Evolutionary conservation across 176 grass and related monocot species (phyloP).

Genomic region (Rhipidocladum racemiflorum): DNA sequence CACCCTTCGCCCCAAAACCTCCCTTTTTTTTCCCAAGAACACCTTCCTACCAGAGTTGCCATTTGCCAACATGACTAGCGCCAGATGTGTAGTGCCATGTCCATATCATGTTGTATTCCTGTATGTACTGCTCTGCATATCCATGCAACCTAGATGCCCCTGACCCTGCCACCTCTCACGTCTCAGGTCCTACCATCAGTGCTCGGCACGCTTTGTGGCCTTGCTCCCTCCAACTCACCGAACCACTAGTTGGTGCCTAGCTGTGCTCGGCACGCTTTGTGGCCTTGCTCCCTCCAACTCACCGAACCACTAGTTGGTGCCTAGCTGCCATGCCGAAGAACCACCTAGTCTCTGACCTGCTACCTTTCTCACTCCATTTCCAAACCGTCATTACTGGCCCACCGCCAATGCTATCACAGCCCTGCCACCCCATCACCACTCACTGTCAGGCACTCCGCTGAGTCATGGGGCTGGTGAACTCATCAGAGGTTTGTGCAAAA

Average conservation of each 20-base stretch:
- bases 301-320: too few species aligned
- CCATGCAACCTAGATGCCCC: background rate
- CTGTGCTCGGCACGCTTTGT: background rate
- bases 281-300: background rate
- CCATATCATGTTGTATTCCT: background rate
- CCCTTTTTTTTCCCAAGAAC: conserved; percentile 12
- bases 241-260: too few species aligned
- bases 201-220: too few species aligned
- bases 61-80: background rate
- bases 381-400: background rate
- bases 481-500: background rate
- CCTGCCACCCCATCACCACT: background rate
- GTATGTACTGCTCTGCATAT: background rate
- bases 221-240: too few species aligned
- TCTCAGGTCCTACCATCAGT: background rate
- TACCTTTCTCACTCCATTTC: background rate
- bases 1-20: background rate
- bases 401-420: background rate
- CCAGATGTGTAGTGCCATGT: background rate
- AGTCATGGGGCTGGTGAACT: background rate
- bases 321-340: background rate
- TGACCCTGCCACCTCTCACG: background rate
- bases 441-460: background rate
- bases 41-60: background rate
- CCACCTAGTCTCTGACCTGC: background rate